Evolutionary conservation across 2,329 filamentous ascomycete genomes (phyloP).

Genomic region (Cryphonectria radicalis): DNA sequence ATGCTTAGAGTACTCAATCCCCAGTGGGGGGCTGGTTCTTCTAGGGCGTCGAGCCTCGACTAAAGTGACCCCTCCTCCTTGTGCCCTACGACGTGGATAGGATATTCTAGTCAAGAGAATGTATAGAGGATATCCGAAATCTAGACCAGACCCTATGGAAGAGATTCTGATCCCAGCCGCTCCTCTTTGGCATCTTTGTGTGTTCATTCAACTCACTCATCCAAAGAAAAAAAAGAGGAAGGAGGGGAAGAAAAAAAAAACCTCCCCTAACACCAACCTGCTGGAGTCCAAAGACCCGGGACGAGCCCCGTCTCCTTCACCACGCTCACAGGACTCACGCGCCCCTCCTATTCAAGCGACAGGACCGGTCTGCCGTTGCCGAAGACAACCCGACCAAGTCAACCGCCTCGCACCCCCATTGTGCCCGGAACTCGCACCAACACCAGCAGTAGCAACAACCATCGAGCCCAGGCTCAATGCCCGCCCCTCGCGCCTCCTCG

Average conservation of each 20-base stretch:
- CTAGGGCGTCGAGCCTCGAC: not conserved
- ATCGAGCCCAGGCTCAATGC: not conserved
- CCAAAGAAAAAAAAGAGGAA: not conserved
- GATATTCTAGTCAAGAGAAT: not conserved
- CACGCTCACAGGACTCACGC: not conserved
- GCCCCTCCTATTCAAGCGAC: not conserved
- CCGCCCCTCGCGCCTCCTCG: not conserved
- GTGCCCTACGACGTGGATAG: not conserved
- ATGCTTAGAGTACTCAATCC: constrained; percentile 34
- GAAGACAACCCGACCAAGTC: not conserved
- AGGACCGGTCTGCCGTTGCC: not conserved
- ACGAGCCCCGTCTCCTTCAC: not conserved
- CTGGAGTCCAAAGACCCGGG: not conserved
- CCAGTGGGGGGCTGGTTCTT: constrained; percentile 10
- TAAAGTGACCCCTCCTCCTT: not conserved
- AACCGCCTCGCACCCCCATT: not conserved
- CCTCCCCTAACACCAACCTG: not conserved
- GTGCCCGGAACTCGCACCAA: not conserved
- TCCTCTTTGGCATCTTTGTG: not conserved
- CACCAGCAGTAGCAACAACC: too few species aligned
- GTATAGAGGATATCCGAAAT: not conserved
- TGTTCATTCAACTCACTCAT: not conserved
- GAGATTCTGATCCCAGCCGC: not conserved
- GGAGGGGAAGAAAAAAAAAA: too few species aligned
- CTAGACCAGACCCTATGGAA: not conserved